Conservation (phyloP, 1,284 basidiomycete species). For the Somion occarium region DNA sequence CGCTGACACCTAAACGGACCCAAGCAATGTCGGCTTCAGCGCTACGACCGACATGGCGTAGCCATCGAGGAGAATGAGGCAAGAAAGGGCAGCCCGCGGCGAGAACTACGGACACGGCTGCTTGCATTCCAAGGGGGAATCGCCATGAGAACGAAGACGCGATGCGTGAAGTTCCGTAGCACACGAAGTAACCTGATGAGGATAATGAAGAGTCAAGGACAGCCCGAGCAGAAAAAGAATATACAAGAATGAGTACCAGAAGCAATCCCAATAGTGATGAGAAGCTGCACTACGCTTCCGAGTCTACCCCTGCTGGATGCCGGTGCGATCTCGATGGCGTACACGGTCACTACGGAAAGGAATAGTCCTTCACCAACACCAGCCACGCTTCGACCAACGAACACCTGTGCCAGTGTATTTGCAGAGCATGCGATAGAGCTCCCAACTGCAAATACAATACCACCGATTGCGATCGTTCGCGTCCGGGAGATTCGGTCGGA, state of each 20-base stretch:
- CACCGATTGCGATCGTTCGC: slow-evolving; percentile 39
- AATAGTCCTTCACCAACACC: slow-evolving; percentile 47
- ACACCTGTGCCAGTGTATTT: slow-evolving; percentile 30
- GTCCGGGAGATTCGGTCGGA: slow-evolving; percentile 46
- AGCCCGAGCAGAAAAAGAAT: not conserved
- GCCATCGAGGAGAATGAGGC: slow-evolving; percentile 51
- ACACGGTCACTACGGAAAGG: slow-evolving; percentile 42
- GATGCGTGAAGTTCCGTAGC: slow-evolving; percentile 39
- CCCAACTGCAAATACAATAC: slow-evolving; percentile 36
- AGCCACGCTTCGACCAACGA: slow-evolving; percentile 43
- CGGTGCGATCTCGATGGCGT: slow-evolving; percentile 41
- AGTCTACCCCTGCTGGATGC: slow-evolving; percentile 37
- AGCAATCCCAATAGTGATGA: slow-evolving; percentile 41
- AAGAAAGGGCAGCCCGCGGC: slow-evolving; percentile 43
- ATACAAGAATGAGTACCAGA: slow-evolving; percentile 18
- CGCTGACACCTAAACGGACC: slow-evolving; percentile 26
- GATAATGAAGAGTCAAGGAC: slow-evolving; percentile 1
- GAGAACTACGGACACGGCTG: slow-evolving; percentile 32
- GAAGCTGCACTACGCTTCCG: slow-evolving; percentile 39
- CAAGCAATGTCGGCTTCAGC: slow-evolving; percentile 35
- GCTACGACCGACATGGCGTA: slow-evolving; percentile 37
- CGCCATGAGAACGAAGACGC: slow-evolving; percentile 41
- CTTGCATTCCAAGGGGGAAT: slow-evolving; percentile 41
- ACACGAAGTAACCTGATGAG: slow-evolving; percentile 42
- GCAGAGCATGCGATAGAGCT: slow-evolving; percentile 31